Base-by-base conservation (phyloP, 2,329 filamentous ascomycete genomes). In the Fusarium sp. region DNA sequence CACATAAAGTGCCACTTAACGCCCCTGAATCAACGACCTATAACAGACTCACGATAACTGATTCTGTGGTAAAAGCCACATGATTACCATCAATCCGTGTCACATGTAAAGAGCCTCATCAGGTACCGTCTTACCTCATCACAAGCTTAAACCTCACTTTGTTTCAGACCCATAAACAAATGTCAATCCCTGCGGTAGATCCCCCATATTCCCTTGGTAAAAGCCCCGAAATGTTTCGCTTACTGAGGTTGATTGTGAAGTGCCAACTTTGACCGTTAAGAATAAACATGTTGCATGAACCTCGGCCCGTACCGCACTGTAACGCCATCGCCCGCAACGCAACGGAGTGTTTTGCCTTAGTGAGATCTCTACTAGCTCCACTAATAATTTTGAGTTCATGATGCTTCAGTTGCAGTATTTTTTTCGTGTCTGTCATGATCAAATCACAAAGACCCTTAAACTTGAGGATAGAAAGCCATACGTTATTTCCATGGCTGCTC, bases 271-370 rank as follows among this genome's bases (percentile, higher is more conserved):
- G 3, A 3, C 32, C 52, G 42, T 60, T 44, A 33, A 33, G 32
- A 54, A 49, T 44, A 57, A 56, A 52, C 69, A 32, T 26, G 45
- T 55, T 41, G 64, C 64, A 61, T 62, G 38, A 56, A 30, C 57
- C 60, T 66, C 64, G 69, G 69, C 52, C 69, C 69, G 69, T 60
- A 62, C 64, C 69, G 60, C 53, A 32, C 23, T 41, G 23, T 30
- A 45, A 37, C 23, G 15, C 38, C 30, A 45, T 30, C 18, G 15
- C 38, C 30, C 23, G 35, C 33, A 55, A 0, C 11, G 30, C 20
- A 61, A 32, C 18, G 26, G 26, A 7, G 5, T 35, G 38, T 30
- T 23, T 32, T 56, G 30, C 11, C 15, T 26, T 54, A 37, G 26
- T 17, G 17, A 33, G 17, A 46, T 27, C 18, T 13, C 7, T 41